Conservation (phyloP, 73 alveolate genomes). For the Symbiodinium pilosum region DNA sequence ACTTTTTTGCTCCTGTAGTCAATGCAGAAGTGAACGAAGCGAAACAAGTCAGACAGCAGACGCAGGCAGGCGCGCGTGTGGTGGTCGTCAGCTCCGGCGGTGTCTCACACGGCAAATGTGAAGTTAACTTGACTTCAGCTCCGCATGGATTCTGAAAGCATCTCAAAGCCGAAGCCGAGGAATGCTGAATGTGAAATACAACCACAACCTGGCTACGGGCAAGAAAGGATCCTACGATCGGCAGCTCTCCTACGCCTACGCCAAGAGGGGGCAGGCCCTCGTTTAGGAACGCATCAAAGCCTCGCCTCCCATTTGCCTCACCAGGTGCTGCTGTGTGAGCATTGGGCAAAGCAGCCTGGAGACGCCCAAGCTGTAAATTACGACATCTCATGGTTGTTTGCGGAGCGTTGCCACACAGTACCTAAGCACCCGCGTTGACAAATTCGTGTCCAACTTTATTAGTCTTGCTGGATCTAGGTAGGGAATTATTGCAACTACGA, state of each 20-base stretch:
- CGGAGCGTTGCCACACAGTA: too few species aligned
- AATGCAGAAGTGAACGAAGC: neutral
- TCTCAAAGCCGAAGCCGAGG: neutral
- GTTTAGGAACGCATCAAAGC: neutral
- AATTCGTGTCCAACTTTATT: too few species aligned
- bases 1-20: neutral
- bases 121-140: neutral
- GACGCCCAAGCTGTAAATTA: neutral
- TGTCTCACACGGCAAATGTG: neutral
- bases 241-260: conserved; percentile 85
- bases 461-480: too few species aligned
- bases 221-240: conserved; percentile 70
- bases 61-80: conserved; percentile 17
- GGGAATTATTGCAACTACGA: too few species aligned
- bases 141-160: neutral
- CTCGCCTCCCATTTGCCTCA: neutral
- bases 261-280: conserved; percentile 85
- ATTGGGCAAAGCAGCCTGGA: conserved; percentile 93
- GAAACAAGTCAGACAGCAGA: neutral
- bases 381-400: too few species aligned
- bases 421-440: too few species aligned
- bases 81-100: conserved; percentile 94
- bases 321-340: conserved; percentile 81
- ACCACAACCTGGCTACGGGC: conserved; percentile 62
- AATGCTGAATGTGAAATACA: conserved; percentile 78